Base-by-base conservation (phyloP, 495 filamentous ascomycete species). In the Aspergillus biplanus region DNA sequence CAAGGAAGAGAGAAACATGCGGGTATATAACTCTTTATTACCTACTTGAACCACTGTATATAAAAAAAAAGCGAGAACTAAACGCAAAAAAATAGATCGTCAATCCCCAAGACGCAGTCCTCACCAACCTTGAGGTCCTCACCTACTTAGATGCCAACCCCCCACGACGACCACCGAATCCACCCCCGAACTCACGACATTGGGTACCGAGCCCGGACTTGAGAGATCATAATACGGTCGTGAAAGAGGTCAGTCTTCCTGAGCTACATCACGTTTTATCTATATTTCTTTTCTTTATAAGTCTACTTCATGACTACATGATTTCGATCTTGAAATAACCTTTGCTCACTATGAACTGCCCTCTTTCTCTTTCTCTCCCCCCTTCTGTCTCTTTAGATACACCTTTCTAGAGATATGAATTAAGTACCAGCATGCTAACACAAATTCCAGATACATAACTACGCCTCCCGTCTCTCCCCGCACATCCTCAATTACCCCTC, bases 91-190 rank as follows among this genome's bases (percentile, higher is more conserved):
- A 44, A 11, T 31, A 89, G 83, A 83, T 90, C 52, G 75, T 90
- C 59, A 86, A 88, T 71, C 80, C 86, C 35, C 84, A 87, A 77
- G 81, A 82, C 52, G 85, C 85, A 18, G 80, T 79, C 53, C 80
- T 90, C 72, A 86, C 86, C 66, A 89, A 89, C 70, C 78, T 86
- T 62, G 87, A 90, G 74, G 87, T 90, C 61, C 80, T 85, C 35
- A 70, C 80, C 18, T 86, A 88, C 69, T 68, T 90, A 56, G 76
- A 71, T 0, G 71, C 79, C 34, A 82, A 80, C 57, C 78, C 79
- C 47, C 79, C 78, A 52, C 75, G 76, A 67, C 73, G 74, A 58
- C 72, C 78, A 6, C 75, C 78, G 1, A 76, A 74, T 58, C 72
- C 74, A 27, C 79, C 77, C 34, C 74, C 72, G 49, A 75, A 75